These are phyloP conservation scores for Trichoderma sp. DNA, from an alignment of 2,329 filamentous ascomycete genomes.

Conservation along the genomic window DNA sequence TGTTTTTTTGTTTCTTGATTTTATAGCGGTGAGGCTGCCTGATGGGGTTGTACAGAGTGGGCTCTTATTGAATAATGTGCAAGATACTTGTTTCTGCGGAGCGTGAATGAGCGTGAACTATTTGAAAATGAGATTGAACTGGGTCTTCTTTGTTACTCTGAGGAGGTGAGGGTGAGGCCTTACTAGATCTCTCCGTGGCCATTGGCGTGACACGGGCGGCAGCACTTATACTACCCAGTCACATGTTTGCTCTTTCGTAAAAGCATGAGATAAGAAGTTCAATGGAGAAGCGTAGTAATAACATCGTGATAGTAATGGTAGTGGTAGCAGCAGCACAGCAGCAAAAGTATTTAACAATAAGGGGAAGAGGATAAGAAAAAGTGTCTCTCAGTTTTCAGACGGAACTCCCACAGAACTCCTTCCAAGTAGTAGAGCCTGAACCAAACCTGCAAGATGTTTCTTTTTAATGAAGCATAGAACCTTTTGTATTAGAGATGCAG, in stretches of 20 bases:
- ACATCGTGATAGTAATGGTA: not conserved
- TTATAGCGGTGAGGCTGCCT: not conserved
- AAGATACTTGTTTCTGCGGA: not conserved
- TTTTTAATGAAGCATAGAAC: not conserved
- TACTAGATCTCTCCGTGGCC: not conserved
- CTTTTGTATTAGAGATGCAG: not conserved
- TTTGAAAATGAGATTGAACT: not conserved
- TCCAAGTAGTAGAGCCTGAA: fast-evolving
- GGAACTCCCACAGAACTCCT: not conserved
- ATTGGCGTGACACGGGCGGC: not conserved
- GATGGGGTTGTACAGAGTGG: not conserved
- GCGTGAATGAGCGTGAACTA: not conserved
- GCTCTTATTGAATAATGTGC: not conserved
- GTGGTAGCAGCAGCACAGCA: not conserved
- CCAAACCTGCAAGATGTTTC: not conserved
- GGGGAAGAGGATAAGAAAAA: not conserved
- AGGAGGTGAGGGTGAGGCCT: not conserved
- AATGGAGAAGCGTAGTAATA: not conserved
- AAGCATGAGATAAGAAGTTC: not conserved
- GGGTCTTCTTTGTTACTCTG: not conserved
- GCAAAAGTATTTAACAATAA: not conserved
- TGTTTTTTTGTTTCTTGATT: not conserved
- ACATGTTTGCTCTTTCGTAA: not conserved
- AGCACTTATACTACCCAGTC: not conserved
- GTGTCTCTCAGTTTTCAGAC: not conserved